Conservation (phyloP, 305 asterid genomes). For the Ilex paraguariensis region DNA sequence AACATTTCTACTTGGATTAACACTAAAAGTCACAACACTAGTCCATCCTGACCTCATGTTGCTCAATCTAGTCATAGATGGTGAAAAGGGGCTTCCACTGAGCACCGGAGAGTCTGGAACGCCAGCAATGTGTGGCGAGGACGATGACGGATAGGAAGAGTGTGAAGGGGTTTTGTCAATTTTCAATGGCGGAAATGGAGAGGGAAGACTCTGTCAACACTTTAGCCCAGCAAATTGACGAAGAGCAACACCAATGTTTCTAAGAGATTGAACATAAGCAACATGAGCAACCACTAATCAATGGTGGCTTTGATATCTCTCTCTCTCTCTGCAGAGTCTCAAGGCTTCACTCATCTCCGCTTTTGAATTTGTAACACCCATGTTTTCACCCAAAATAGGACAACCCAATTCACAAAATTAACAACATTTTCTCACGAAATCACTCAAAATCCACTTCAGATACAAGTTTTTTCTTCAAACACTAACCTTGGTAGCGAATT, state of each 20-base stretch:
- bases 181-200: conserved; percentile 50
- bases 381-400: no score
- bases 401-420: no score
- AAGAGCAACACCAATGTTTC: conserved; percentile 78
- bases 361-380: no score
- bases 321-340: no score
- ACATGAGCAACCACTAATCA: conserved; percentile 95
- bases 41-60: conserved; percentile 71
- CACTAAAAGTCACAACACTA: conserved; percentile 55
- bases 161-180: conserved; percentile 69
- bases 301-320: no score
- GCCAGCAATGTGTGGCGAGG: conserved; percentile 53
- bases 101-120: conserved; percentile 62
- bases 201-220: conserved; percentile 57
- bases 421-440: no score
- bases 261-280: conserved; percentile 75
- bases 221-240: conserved; percentile 86
- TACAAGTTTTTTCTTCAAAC: no score
- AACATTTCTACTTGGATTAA: conserved; percentile 43
- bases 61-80: conserved; percentile 66
- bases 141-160: conserved; percentile 74
- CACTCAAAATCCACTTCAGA: no score
- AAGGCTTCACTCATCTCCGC: no score
- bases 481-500: no score
- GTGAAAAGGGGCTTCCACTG: conserved; percentile 74